phyloP scores from a whole-genome alignment of 164 flowering plant genomes.

The Aristolochia contorta region DNA sequence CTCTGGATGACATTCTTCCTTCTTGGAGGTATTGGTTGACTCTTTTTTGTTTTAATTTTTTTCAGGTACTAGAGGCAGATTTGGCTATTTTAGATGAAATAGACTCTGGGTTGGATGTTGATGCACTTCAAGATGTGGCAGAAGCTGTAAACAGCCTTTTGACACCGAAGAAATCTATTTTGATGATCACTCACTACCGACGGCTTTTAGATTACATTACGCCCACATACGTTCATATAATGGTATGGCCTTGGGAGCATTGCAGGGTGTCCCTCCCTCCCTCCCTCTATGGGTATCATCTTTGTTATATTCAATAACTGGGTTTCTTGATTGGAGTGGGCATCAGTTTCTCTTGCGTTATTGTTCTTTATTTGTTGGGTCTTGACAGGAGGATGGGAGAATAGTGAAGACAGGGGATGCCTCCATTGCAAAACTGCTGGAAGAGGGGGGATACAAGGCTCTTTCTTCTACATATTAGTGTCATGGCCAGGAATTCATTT shows the following conservation, averaged over 20 bases:
- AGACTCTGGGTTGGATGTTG: slow-evolving; percentile 97
- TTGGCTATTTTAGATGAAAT: slow-evolving; percentile 91
- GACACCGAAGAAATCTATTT: slow-evolving; percentile 63
- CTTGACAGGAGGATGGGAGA: slow-evolving; percentile 66
- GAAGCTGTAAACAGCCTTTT: slow-evolving; percentile 75
- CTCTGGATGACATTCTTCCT: too few relatives aligned
- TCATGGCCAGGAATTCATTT: background rate
- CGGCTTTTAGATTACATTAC: slow-evolving; percentile 72
- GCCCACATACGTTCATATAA: slow-evolving; percentile 74
- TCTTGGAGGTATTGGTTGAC: too few relatives aligned
- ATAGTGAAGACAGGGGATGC: slow-evolving; percentile 81
- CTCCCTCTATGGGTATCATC: background rate
- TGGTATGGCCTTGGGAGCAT: slow-evolving; percentile 45
- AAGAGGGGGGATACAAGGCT: slow-evolving; percentile 79
- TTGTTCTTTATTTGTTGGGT: slow-evolving; percentile 1
- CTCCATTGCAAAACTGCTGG: slow-evolving; percentile 59
- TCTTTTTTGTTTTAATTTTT: background rate
- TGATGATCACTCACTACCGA: slow-evolving; percentile 90
- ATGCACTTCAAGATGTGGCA: slow-evolving; percentile 90
- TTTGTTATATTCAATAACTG: background rate
- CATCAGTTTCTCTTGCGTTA: background rate
- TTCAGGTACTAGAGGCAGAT: slow-evolving; percentile 92
- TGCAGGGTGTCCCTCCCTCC: background rate
- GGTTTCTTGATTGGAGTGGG: too few relatives aligned
- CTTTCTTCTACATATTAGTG: slow-evolving; percentile 29